Evolutionary conservation across 495 filamentous ascomycete genomes (phyloP).

Genomic region (Penicillium steckii): DNA sequence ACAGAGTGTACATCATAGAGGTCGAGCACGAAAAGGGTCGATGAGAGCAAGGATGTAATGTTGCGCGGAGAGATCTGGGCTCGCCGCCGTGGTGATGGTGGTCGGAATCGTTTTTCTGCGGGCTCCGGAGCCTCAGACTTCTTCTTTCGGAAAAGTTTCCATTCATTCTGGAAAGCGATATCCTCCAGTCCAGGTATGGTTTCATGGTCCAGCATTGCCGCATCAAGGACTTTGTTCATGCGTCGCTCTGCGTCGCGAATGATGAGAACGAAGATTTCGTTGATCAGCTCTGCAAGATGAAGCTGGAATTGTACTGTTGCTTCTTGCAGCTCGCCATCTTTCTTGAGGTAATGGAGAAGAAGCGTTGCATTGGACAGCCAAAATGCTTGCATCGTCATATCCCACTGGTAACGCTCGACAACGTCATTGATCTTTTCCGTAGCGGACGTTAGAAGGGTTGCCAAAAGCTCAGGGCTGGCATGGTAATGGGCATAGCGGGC

Average conservation of each 20-base stretch:
- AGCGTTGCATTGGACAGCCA: constrained; percentile 98
- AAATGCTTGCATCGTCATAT: constrained; percentile 98
- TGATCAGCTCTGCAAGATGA: constrained; percentile 91
- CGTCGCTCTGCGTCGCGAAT: constrained; percentile 95
- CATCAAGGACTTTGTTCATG: constrained; percentile 92
- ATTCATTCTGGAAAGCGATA: constrained; percentile 95
- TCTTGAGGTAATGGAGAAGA: constrained; percentile 93
- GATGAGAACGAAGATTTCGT: constrained; percentile 99
- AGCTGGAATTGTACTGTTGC: constrained; percentile 88
- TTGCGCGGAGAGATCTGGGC: constrained; percentile 91
- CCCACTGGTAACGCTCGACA: constrained; percentile 93
- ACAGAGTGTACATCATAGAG: constrained; percentile 98
- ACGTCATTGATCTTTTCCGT: constrained; percentile 97
- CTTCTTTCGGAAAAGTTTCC: constrained; percentile 94
- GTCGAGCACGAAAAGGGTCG: constrained; percentile 95
- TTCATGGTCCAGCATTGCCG: constrained; percentile 94
- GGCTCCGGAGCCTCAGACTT: constrained; percentile 81
- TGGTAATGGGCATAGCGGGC: constrained; percentile 98
- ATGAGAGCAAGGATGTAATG: constrained; percentile 94
- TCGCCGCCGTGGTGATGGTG: constrained; percentile 90
- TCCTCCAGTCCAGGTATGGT: constrained; percentile 97
- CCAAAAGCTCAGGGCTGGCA: constrained; percentile 80
- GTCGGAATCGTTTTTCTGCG: constrained; percentile 86
- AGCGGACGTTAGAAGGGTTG: constrained; percentile 74
- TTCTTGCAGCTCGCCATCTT: constrained; percentile 78